Conservation (phyloP, 2,329 filamentous ascomycete species). For the Fusarium temperatum region DNA sequence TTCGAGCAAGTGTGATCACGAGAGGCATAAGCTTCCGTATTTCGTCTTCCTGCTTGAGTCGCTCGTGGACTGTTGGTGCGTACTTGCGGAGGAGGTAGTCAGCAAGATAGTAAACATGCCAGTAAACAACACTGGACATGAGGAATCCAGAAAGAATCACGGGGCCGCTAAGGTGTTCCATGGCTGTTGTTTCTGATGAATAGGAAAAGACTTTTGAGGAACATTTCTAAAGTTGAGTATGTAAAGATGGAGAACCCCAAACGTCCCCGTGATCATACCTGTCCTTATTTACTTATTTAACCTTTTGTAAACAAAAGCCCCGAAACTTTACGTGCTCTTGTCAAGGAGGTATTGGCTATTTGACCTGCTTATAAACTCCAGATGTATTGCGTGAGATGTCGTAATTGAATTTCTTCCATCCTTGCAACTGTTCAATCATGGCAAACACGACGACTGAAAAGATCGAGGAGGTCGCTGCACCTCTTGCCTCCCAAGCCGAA, state of each 20-base stretch:
- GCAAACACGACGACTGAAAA: not conserved
- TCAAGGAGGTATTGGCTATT: not conserved
- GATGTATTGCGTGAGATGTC: not conserved
- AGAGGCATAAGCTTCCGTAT: conserved; percentile 25
- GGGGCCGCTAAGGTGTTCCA: conserved; percentile 25
- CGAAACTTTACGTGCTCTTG: not conserved
- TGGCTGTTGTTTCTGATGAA: not conserved
- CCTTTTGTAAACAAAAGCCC: not conserved
- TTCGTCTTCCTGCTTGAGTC: conserved; percentile 18
- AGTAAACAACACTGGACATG: conserved; percentile 30
- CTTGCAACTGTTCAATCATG: not conserved
- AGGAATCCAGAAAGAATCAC: conserved; percentile 32
- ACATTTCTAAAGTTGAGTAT: not conserved
- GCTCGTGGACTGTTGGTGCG: conserved; percentile 18
- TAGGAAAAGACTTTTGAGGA: not conserved
- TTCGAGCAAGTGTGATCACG: conserved; percentile 28
- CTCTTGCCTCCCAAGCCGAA: not conserved
- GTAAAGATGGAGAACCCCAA: not conserved
- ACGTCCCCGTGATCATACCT: not conserved
- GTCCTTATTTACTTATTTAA: not conserved
- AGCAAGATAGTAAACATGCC: conserved; percentile 22
- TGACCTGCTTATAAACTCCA: not conserved
- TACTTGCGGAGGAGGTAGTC: conserved; percentile 17
- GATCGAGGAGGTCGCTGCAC: not conserved
- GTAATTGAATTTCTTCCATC: not conserved